Evolutionary conservation across 441 rosid species (phyloP).

Genomic region (Hura crepitans): DNA sequence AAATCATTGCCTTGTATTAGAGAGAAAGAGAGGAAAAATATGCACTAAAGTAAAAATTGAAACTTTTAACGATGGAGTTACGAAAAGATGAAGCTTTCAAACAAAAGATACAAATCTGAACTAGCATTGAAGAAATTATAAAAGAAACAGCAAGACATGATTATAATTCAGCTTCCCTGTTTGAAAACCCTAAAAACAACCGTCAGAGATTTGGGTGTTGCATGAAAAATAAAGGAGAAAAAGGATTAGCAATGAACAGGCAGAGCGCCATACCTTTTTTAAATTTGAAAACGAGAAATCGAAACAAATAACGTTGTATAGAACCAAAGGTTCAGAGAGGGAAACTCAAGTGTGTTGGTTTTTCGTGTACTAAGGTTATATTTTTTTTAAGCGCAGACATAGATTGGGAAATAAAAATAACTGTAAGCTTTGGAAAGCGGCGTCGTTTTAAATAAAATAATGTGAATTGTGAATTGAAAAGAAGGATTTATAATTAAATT

Average conservation of each 20-base stretch:
- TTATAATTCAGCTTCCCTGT: not conserved
- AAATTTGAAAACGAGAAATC: not conserved
- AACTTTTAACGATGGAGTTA: not conserved
- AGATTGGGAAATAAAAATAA: too few relatives aligned
- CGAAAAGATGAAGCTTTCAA: not conserved
- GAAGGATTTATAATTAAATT: too few relatives aligned
- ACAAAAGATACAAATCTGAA: not conserved
- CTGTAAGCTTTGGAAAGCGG: too few relatives aligned
- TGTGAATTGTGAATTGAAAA: too few relatives aligned
- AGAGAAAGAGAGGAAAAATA: not conserved
- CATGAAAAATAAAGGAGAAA: not conserved
- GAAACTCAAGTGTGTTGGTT: not conserved
- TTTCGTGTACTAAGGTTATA: not conserved
- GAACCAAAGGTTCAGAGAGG: not conserved
- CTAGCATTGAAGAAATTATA: not conserved
- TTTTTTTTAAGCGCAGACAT: not conserved
- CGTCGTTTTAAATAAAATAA: too few relatives aligned
- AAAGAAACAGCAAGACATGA: not conserved
- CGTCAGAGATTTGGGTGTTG: not conserved
- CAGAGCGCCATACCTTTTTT: conserved; percentile 8
- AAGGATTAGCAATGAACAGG: not conserved
- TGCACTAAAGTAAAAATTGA: not conserved
- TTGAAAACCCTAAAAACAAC: conserved; percentile 13
- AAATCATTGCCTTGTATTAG: not conserved
- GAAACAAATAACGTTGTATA: not conserved